Evolutionary conservation across 2,329 filamentous ascomycete species (phyloP), one percentile per base, ranked within the genome.

Genomic region (Chrysosphaeria jannelii): DNA sequence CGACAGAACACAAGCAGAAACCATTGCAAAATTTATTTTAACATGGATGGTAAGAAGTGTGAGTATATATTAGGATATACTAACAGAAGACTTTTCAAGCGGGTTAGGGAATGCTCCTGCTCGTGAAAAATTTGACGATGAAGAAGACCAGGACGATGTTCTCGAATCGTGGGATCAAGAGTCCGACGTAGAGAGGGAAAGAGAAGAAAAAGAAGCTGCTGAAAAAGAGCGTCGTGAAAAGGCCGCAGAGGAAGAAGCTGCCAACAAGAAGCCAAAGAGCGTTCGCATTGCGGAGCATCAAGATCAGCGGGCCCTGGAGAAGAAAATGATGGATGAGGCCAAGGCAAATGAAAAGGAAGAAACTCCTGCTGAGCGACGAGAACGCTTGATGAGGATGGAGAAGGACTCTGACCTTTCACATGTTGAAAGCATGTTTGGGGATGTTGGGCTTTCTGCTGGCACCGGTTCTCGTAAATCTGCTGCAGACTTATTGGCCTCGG

Each of bases 81-180:
- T n/a, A n/a, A n/a, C n/a, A n/a, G n/a, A n/a, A n/a, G n/a, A n/a
- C n/a, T n/a, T n/a, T n/a, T n/a, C n/a, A n/a, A n/a, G n/a, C n/a
- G n/a, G n/a, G n/a, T n/a, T n/a, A n/a, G n/a, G n/a, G n/a, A n/a
- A n/a, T n/a, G n/a, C n/a, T n/a, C n/a, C n/a, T n/a, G n/a, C n/a
- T n/a, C n/a, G n/a, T n/a, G n/a, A 28, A 32, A 76, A 85, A 50
- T 90, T 90, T 39, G 78, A 85, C 35, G 81, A 93, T 35, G 81
- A 93, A 43, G 79, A 90, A 45, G 69, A 56, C 26, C 66, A 79
- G 16, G 66, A 71, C 33, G 54, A 53, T 35, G 79, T 93, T 27
- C 61, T 91, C 39, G 85, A 97, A 29, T 81, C 75, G 16, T 97
- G 85, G 85, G 79, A 93, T 39, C 81, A 74, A 35, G 85, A 93